Conservation (phyloP, 2,329 filamentous ascomycete genomes). For the Aspergillus ruber region DNA sequence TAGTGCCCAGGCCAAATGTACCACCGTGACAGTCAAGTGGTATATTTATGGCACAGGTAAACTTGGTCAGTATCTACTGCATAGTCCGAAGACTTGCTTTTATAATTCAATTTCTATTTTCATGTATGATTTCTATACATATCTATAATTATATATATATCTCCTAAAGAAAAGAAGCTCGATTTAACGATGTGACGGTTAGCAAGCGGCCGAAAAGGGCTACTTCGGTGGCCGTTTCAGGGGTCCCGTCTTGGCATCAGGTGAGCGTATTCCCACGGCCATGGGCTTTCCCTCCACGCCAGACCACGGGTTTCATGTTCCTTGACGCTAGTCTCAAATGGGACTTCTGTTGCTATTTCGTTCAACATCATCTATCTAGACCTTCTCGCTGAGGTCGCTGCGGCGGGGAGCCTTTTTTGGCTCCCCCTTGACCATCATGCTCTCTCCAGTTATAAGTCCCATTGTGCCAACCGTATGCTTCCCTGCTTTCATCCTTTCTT, state of each 20-base stretch:
- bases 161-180: background rate
- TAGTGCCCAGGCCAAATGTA: no score
- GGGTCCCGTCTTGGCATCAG: background rate
- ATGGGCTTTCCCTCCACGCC: background rate
- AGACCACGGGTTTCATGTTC: background rate
- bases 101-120: no score
- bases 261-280: background rate
- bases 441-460: background rate
- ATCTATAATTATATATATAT: no score
- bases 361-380: background rate
- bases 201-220: background rate
- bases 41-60: no score
- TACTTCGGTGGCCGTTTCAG: background rate
- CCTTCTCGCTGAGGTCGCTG: background rate
- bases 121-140: no score
- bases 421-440: background rate
- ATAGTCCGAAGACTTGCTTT: no score
- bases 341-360: background rate
- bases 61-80: no score
- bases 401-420: background rate
- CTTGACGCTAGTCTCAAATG: background rate
- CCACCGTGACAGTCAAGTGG: no score
- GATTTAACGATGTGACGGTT: background rate
- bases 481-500: no score
- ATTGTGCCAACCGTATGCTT: background rate